Percentiles rank a stretch among this genome's conserved stretches.
phyloP scores from a whole-genome alignment of 352 stramenopile genomes.

The Globisporangium polare region DNA sequence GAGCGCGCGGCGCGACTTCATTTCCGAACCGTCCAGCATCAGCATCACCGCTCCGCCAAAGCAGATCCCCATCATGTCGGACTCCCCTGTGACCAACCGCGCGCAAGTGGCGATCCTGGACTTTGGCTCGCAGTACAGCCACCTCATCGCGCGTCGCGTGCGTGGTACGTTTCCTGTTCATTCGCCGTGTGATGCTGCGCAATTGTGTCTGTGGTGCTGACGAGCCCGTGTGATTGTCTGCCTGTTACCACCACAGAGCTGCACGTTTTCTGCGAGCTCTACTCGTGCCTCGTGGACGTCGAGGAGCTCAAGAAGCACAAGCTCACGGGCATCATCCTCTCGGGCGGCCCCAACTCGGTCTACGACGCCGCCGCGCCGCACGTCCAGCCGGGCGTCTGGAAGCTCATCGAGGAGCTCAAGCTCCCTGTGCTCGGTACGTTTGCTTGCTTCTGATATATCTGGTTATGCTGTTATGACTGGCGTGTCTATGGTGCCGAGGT shows the following conservation, averaged over 20 bases:
- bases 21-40: slow-evolving; percentile 8
- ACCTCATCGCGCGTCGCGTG: slow-evolving; percentile 98
- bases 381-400: slow-evolving; percentile 93
- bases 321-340: slow-evolving; percentile 97
- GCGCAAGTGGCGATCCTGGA: slow-evolving; percentile 98
- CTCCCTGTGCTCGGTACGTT: slow-evolving; percentile 91
- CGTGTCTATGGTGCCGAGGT: slow-evolving; percentile 4
- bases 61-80: slow-evolving; percentile 40
- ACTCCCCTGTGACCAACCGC: slow-evolving; percentile 86
- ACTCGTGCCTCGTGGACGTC: slow-evolving; percentile 94
- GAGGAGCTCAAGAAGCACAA: slow-evolving; percentile 93
- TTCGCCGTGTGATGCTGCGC: not conserved
- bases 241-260: slow-evolving; percentile 66
- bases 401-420: slow-evolving; percentile 94
- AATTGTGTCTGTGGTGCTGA: not conserved
- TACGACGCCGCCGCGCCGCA: slow-evolving; percentile 96
- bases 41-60: not conserved
- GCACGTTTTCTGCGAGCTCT: slow-evolving; percentile 99
- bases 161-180: slow-evolving; percentile 48
- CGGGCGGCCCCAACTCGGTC: slow-evolving; percentile 94
- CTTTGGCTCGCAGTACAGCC: slow-evolving; percentile 99
- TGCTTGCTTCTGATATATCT: slow-evolving; percentile 9
- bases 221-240: slow-evolving; percentile 5
- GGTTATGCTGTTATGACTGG: not conserved
- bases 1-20: slow-evolving; percentile 6